A percentile compares a stretch with the other conserved stretches of the same genome.
Evolutionary conservation across 345 rosid species (phyloP).

Genomic region (Isatis tinctoria): DNA sequence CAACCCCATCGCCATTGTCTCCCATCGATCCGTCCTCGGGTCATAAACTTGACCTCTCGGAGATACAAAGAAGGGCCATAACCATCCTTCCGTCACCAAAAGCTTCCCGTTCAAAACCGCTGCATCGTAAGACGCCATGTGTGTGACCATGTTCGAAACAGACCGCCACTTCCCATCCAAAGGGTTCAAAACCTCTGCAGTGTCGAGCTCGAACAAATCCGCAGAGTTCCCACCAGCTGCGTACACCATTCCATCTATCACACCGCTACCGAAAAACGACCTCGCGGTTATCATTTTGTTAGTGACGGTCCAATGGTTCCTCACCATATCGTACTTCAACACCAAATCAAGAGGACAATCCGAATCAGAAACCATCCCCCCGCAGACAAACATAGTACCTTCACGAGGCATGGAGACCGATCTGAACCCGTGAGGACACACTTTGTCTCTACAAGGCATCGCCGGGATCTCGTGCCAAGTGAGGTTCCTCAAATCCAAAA

Average conservation of each 20-base stretch:
- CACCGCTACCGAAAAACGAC: slow-evolving; percentile 73
- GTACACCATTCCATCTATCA: slow-evolving; percentile 67
- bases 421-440: slow-evolving; percentile 74
- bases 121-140: slow-evolving; percentile 80
- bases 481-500: slow-evolving; percentile 59
- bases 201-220: slow-evolving; percentile 63
- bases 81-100: slow-evolving; percentile 88
- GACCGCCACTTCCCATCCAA: slow-evolving; percentile 54
- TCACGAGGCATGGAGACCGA: slow-evolving; percentile 57
- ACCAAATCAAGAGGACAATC: slow-evolving; percentile 75
- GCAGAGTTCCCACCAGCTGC: slow-evolving; percentile 83
- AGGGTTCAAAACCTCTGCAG: slow-evolving; percentile 75
- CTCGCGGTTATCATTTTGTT: slow-evolving; percentile 63
- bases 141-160: slow-evolving; percentile 62
- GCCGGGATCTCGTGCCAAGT: slow-evolving; percentile 80
- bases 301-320: slow-evolving; percentile 73
- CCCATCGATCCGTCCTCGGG: slow-evolving; percentile 65
- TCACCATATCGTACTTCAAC: slow-evolving; percentile 74
- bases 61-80: slow-evolving; percentile 84
- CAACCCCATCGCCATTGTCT: slow-evolving; percentile 69
- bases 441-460: slow-evolving; percentile 82
- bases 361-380: slow-evolving; percentile 77
- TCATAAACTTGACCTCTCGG: slow-evolving; percentile 91
- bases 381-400: slow-evolving; percentile 74
- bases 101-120: slow-evolving; percentile 80